Evolutionary conservation across 331 rosid species (phyloP), one percentile per base, ranked within the genome.

Genomic region (Spiraea crenata): DNA sequence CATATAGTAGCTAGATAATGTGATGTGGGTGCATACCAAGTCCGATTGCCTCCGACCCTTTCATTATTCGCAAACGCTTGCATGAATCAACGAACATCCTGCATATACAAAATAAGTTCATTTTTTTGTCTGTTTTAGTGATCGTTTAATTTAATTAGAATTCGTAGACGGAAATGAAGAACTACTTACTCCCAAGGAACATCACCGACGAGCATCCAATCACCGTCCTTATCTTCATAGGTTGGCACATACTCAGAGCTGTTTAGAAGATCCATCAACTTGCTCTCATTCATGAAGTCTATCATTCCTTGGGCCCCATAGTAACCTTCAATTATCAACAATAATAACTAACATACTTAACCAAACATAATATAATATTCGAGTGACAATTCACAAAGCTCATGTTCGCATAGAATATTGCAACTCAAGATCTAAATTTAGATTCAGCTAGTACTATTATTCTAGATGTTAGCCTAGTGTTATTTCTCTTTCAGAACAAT

Each of bases 191-290:
- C 88, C 99, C 99, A 95, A 37, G 99, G 99, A 78, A 95, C 99
- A 85, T 95, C 99, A 48, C 99, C 99, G 74, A 95, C 99, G 72
- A 95, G 98, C 99, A 95, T 95, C 99, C 99, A 95, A 62, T 95
- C 99, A 31, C 99, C 96, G 74, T 95, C 98, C 96, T 89, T 95
- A 84, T 95, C 99, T 82, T 95, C 96, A 89, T 95, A 95, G 82
- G 87, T 85, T 65, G 99, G 99, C 83, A 95, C 98, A 83, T 95
- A 95, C 74, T 95, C 98, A 82, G 96, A 89, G 64, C 98, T 95
- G 87, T 91, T 95, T 51, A 91, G 93, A 74, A 95, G 93, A 89
- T 95, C 98, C 99, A 95, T 95, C 89, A 95, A 81, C 89, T 95
- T 95, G 76, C 96, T 89, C 80, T 95, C 96, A 72, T 91, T 95